phyloP scores from a whole-genome alignment of 345 rosid species.

The Pistacia vera region DNA sequence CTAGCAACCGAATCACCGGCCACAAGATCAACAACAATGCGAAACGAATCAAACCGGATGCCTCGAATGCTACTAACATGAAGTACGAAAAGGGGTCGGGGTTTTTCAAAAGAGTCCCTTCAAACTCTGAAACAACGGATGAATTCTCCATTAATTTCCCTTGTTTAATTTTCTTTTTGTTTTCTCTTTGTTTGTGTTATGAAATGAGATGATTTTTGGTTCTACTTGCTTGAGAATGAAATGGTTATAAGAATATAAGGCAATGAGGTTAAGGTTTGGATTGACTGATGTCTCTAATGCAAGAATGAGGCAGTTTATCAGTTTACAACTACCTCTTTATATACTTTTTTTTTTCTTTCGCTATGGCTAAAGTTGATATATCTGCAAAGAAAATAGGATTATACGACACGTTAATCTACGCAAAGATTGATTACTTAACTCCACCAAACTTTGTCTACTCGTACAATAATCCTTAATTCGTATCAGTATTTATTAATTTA shows the following conservation, averaged over 20 bases:
- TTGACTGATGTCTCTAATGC: slow-evolving; percentile 41
- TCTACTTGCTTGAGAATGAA: slow-evolving; percentile 19
- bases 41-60: slow-evolving; percentile 81
- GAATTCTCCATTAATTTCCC: slow-evolving; percentile 31
- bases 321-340: slow-evolving; percentile 55
- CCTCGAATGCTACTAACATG: slow-evolving; percentile 90
- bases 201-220: background rate
- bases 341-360: background rate
- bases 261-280: slow-evolving; percentile 35
- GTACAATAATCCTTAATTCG: background rate
- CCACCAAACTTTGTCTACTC: slow-evolving; percentile 47
- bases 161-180: background rate
- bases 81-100: slow-evolving; percentile 71
- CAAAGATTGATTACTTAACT: slow-evolving; percentile 69
- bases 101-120: slow-evolving; percentile 71
- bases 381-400: slow-evolving; percentile 36
- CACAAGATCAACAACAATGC: slow-evolving; percentile 51
- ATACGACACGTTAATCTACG: slow-evolving; percentile 46
- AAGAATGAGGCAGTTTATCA: slow-evolving; percentile 59
- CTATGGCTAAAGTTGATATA: slow-evolving; percentile 28
- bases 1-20: slow-evolving; percentile 70
- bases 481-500: background rate
- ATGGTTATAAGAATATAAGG: slow-evolving; percentile 9
- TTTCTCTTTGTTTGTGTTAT: slow-evolving; percentile 3
- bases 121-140: slow-evolving; percentile 74